phyloP scores from a whole-genome alignment of 1,284 basidiomycete genomes.

The Sutorius eximius region DNA sequence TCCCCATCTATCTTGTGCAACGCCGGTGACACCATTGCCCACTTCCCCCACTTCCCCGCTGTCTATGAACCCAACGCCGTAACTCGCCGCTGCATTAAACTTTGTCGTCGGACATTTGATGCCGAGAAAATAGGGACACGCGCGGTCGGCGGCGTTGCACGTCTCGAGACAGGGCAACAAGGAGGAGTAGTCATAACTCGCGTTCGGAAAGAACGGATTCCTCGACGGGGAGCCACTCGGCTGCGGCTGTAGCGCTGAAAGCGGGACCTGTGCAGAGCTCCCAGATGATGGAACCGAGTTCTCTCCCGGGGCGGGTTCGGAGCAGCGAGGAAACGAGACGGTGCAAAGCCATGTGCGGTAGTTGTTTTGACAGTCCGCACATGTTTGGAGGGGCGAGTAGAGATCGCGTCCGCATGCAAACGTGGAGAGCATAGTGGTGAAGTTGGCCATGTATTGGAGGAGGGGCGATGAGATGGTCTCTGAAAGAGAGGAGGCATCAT shows the following conservation, averaged over 20 bases:
- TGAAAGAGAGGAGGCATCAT: slow-evolving; percentile 57
- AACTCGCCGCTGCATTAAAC: slow-evolving; percentile 69
- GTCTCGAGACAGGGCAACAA: slow-evolving; percentile 78
- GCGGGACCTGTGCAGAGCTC: slow-evolving; percentile 27
- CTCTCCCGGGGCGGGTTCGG: slow-evolving; percentile 39
- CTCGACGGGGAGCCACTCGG: slow-evolving; percentile 41
- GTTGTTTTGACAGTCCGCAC: slow-evolving; percentile 70
- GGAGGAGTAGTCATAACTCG: slow-evolving; percentile 50
- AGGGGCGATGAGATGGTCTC: slow-evolving; percentile 48
- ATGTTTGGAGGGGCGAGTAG: slow-evolving; percentile 78
- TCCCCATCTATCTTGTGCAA: slow-evolving; percentile 69
- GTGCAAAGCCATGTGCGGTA: slow-evolving; percentile 83
- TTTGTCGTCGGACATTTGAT: slow-evolving; percentile 68
- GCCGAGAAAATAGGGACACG: slow-evolving; percentile 71
- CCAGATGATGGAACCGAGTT: slow-evolving; percentile 29
- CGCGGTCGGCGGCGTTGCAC: slow-evolving; percentile 72
- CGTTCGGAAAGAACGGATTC: slow-evolving; percentile 48
- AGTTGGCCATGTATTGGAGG: slow-evolving; percentile 64
- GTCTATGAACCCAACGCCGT: slow-evolving; percentile 75
- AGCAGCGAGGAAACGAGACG: slow-evolving; percentile 71
- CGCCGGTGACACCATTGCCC: slow-evolving; percentile 50
- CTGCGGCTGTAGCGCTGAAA: slow-evolving; percentile 48
- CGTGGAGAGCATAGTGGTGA: slow-evolving; percentile 68
- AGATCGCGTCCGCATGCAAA: slow-evolving; percentile 78
- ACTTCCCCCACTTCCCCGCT: slow-evolving; percentile 47